Evolutionary conservation across 1,284 basidiomycete genomes (phyloP), one percentile per base, ranked within the genome.

Genomic region (Microbotryum lychnidis-dioicae): DNA sequence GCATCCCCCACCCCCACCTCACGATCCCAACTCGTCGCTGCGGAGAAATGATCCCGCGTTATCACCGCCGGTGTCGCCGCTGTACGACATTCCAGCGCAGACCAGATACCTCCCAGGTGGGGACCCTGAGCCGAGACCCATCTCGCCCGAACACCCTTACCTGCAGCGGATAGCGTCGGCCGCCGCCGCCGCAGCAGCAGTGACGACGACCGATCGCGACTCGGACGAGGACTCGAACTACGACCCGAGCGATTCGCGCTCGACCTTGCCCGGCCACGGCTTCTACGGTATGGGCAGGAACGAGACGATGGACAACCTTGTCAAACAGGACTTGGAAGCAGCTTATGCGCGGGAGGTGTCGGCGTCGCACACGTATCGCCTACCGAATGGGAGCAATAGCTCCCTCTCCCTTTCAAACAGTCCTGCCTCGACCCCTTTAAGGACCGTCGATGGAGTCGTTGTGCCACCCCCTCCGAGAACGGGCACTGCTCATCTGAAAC

Each of bases 221-320:
- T 65, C 63, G 2, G 64, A 67, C 48, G 56, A 21, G 21, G 51
- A 55, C 20, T 62, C 60, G 12, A 65, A 64, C 21, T 57, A 58
- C 25, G 62, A 61, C 29, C 48, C 58, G n/a, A 44, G 33, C 37
- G 63, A 63, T 9, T 53, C 37, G 47, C 50, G 20, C 37, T 31
- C 4, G 21, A 46, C 20, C 4, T 20, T 58, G 25, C 14, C 50
- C 20, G 54, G 56, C 20, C 55, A 51, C 12, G 63, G 58, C 44
- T 75, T 75, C 57, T 76, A 73, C 51, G 68, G 57, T 10, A 37
- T 69, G 12, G 74, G 73, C 9, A 63, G 69, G 25, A 75, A 75
- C 64, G 72, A 74, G 20, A 73, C 74, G 29, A 74, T 76, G 70
- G 75, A 76, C 33, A 72, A 56, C 20, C 7, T 56, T 21, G 23